phyloP scores from a whole-genome alignment of 179 eudicot species.

The Beta lomatogona region DNA sequence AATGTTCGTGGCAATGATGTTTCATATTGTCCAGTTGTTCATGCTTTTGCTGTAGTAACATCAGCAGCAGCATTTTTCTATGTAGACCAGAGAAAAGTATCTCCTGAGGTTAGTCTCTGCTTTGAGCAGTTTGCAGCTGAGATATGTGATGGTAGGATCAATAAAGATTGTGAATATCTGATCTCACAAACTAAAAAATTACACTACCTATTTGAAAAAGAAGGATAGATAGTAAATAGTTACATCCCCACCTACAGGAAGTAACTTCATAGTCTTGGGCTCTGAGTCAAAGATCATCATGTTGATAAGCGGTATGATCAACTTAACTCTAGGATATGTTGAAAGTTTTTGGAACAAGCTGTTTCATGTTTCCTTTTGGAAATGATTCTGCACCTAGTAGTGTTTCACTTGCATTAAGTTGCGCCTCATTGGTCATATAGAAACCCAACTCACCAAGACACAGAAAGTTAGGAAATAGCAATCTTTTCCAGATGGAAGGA shows the following conservation, averaged over 20 bases:
- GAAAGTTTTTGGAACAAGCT: no score
- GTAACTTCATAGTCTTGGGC: background rate
- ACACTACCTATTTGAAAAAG: background rate
- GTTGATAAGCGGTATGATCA: no score
- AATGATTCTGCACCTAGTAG: background rate
- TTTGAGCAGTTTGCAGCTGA: background rate
- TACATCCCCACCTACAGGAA: background rate
- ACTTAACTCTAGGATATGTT: no score
- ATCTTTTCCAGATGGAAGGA: no score
- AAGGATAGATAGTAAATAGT: background rate
- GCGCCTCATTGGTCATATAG: no score
- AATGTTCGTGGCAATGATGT: conserved; percentile 94
- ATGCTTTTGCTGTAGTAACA: conserved; percentile 90
- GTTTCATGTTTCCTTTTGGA: background rate
- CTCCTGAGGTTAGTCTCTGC: conserved; percentile 70
- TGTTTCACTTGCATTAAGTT: no score
- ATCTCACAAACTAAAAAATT: background rate
- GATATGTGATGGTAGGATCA: background rate
- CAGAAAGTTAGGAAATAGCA: no score
- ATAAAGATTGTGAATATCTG: background rate
- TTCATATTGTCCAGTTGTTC: conserved; percentile 88
- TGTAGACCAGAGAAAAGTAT: conserved; percentile 77
- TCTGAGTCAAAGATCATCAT: no score
- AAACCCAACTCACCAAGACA: no score
- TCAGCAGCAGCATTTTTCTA: conserved; percentile 68